Evolutionary conservation across 2,329 filamentous ascomycete species (phyloP), one percentile per base, ranked within the genome.

Genomic region (Fusarium sp.): DNA sequence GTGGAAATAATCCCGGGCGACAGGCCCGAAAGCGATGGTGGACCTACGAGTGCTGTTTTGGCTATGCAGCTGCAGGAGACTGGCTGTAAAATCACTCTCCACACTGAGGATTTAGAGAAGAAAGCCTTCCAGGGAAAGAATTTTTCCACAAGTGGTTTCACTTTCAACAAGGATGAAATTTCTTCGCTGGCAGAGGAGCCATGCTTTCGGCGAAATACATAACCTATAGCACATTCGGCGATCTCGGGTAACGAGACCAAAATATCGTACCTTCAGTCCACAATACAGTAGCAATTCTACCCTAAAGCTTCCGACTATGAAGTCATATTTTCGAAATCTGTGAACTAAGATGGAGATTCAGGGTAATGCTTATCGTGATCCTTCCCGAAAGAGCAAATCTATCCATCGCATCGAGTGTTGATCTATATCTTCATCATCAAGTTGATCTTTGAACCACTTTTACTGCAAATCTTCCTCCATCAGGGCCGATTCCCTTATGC

Each of bases 11-110:
- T 23, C 21, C 21, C 21, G 21, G 21, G 5, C 21, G 21, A 23
- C 21, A 23, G 21, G 21, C 21, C 21, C 21, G 21, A 23, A 23
- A 23, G 21, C 21, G 21, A 5, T 23, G 21, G 21, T 23, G 21
- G 21, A 23, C 21, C 21, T 23, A 23, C 21, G 21, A 23, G 21
- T 23, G 21, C 43, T 16, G 23, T 2, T 7, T 28, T 45, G 10
- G 14, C 43, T 8, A 12, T 46, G 2, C 43, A 46, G 18, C 6
- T 46, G 1, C 4, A 28, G 11, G 18, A 19, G 16, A 0, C 18
- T 0, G 6, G 16, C 2, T n/a, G 19, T 6, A 14, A 11, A 0
- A 16, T 28, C 1, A 25, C 4, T 1, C 13, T 44, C 0, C 6
- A 37, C 1, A 6, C 4, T 4, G 34, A 37, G 3, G 10, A 6